Percentiles rank a stretch among this genome's conserved stretches.
Evolutionary conservation across 306 rosid genomes (phyloP).

Genomic region (Corylus avellana): DNA sequence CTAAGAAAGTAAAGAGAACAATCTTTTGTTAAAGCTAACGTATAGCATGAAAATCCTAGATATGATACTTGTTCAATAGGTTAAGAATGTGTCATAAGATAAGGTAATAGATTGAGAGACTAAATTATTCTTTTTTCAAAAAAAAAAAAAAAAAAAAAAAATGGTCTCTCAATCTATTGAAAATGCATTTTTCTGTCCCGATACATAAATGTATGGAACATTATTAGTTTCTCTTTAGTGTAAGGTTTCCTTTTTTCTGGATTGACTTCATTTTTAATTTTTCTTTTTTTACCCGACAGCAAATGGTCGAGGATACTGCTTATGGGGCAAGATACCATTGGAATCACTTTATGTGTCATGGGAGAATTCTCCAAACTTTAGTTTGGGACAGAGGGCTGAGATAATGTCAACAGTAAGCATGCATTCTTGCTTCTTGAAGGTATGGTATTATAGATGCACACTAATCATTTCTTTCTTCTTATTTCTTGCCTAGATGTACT

Average conservation of each 20-base stretch:
- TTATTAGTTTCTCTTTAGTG: background rate
- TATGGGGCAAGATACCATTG: conserved; percentile 65
- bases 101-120: background rate
- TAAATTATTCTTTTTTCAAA: too few species aligned
- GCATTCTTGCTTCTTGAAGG: conserved; percentile 72
- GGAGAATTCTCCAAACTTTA: conserved; percentile 55
- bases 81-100: background rate
- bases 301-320: conserved; percentile 54
- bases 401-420: conserved; percentile 48
- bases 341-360: conserved; percentile 57
- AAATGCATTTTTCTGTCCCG: background rate
- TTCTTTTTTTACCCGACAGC: conserved; percentile 37
- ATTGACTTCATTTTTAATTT: conserved; percentile 30
- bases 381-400: conserved; percentile 66
- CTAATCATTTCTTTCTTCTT: conserved; percentile 18
- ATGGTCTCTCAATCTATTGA: background rate
- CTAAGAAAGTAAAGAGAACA: background rate
- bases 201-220: background rate
- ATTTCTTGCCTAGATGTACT: conserved; percentile 23
- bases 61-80: too few species aligned
- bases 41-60: background rate
- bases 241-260: background rate
- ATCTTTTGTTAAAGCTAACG: background rate
- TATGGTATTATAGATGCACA: conserved; percentile 30
- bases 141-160: too few species aligned